Base-by-base conservation (phyloP, 2,329 filamentous ascomycete genomes). In the Ophiocordyceps camponoti-leonardi region DNA sequence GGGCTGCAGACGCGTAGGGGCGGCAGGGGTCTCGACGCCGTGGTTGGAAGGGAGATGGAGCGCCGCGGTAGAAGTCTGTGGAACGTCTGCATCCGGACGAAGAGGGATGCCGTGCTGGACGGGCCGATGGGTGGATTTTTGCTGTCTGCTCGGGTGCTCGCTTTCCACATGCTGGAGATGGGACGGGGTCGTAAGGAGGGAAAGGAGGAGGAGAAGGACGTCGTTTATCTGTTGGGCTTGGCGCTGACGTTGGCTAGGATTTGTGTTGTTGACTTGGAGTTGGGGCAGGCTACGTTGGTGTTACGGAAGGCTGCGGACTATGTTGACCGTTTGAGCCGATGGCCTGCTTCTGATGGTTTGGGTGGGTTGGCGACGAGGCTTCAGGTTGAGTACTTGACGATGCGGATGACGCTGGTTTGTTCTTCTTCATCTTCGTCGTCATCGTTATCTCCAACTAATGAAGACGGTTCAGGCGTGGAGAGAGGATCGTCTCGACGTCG, bases 401-500 rank as follows among this genome's bases (percentile, higher is more conserved):
- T 86, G 48, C 72, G 83, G 30, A 77, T 77, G 35, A 69, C 72
- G 30, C 59, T 92, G 60, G 86, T 86, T 10, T 3, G 13, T n/a
- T 14, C 30, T 4, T 31, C 13, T 31, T 31, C 4, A 31, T 14
- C 16, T n/a, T 6, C 12, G 16, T 16, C 31, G 31, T 16, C 3
- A 11, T 14, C 30, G 30, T 31, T 3, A 11, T 6, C 13, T 22
- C 16, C 19, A n/a, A 22, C 55, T 61, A 44, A 58, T 44, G 2
- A 12, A 3, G 16, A 18, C 42, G 13, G 11, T 28, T 18, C 44
- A 90, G 85, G 74, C 80, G 28, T 94, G 81, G 79, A 77, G 79
- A 53, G 79, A 87, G 55, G 69, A 75, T 39, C 75, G 81, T 39
- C 67, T 83, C 14, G 83, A 90, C 47, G 73, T 87, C 43, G 84